phyloP scores from a whole-genome alignment of 257 asterid species.

The Gynochthodes officinalis region DNA sequence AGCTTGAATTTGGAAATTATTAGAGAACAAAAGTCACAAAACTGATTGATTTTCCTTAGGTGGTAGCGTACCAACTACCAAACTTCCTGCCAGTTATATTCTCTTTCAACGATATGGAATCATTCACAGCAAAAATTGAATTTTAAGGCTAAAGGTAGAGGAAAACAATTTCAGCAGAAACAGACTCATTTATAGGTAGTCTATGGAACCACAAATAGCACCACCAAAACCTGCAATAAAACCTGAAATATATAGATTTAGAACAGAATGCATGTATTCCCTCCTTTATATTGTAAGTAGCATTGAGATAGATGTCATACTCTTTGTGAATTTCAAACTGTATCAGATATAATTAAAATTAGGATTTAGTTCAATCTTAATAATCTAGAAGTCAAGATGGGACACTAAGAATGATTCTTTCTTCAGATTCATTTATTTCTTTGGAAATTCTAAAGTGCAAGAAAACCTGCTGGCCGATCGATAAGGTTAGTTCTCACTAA shows the following conservation, averaged over 20 bases:
- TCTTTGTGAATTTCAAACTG: too few species aligned
- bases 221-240: not conserved
- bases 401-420: not conserved
- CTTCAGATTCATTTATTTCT: not conserved
- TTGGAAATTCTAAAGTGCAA: not conserved
- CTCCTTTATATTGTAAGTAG: too few species aligned
- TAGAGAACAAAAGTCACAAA: too few species aligned
- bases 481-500: not conserved
- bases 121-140: not conserved
- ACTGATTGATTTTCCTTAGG: not conserved
- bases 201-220: not conserved
- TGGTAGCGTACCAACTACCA: too few species aligned
- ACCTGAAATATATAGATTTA: not conserved
- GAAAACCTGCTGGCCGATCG: not conserved
- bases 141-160: not conserved
- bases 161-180: not conserved
- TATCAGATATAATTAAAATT: too few species aligned
- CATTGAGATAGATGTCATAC: too few species aligned
- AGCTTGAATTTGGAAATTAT: too few species aligned
- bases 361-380: too few species aligned
- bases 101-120: not conserved
- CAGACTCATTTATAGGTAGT: not conserved
- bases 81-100: not conserved
- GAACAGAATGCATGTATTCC: not conserved
- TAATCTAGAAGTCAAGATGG: too few species aligned